A percentile compares a stretch with the other conserved stretches of the same genome.
phyloP scores from a whole-genome alignment of 495 filamentous ascomycete genomes.

The Penicillium mononematosum region DNA sequence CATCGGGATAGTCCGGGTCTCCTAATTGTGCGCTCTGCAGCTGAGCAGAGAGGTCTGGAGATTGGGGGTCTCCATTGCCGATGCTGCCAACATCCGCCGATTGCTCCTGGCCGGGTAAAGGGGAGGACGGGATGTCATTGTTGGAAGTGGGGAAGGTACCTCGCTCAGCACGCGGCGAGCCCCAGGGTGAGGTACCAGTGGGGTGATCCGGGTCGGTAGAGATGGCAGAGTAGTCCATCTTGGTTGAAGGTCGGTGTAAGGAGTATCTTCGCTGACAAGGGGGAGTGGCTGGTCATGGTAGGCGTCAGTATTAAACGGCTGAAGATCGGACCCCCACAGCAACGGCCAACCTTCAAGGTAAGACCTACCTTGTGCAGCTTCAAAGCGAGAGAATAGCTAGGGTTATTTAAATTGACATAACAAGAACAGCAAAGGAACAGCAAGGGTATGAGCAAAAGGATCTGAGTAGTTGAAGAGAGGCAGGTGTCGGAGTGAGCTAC shows the following conservation, averaged over 20 bases:
- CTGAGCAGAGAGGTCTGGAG: slow-evolving; percentile 45
- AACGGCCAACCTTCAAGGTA: slow-evolving; percentile 18
- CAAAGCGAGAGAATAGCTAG: background rate
- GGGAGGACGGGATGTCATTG: slow-evolving; percentile 57
- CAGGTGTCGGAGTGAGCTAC: slow-evolving; percentile 16
- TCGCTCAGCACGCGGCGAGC: slow-evolving; percentile 65
- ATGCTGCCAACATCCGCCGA: slow-evolving; percentile 36
- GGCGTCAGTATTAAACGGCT: slow-evolving; percentile 32
- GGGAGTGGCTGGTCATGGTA: slow-evolving; percentile 26
- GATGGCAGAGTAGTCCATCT: slow-evolving; percentile 83
- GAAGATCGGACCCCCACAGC: slow-evolving; percentile 26
- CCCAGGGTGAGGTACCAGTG: slow-evolving; percentile 74
- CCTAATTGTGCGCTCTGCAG: slow-evolving; percentile 44
- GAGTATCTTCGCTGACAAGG: slow-evolving; percentile 25
- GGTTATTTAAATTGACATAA: slow-evolving; percentile 15
- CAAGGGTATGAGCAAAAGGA: slow-evolving; percentile 2
- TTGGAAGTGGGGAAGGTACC: slow-evolving; percentile 52
- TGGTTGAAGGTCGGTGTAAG: slow-evolving; percentile 19
- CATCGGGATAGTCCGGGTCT: slow-evolving; percentile 39
- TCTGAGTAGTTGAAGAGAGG: slow-evolving; percentile 5
- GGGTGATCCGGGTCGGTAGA: slow-evolving; percentile 72
- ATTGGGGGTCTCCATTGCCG: slow-evolving; percentile 22
- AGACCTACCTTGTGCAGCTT: slow-evolving; percentile 21
- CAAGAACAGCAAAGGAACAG: slow-evolving; percentile 3
- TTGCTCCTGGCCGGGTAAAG: slow-evolving; percentile 42